Base-by-base conservation (phyloP, 805 yeast genomes). In the Wickerhamiella parazyma region DNA sequence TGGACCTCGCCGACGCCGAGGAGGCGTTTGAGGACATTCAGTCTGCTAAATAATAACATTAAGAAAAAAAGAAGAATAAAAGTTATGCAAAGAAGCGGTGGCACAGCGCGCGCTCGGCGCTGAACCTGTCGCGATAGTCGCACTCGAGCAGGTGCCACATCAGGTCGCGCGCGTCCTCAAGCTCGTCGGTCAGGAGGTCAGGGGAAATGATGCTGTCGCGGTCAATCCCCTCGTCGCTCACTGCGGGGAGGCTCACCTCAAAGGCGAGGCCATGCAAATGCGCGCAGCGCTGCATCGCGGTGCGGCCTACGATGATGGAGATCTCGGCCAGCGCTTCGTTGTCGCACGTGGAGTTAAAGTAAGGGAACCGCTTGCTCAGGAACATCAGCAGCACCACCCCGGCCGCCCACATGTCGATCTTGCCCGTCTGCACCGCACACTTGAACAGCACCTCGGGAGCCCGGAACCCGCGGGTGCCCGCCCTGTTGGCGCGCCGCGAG, bases 401-500 rank as follows among this genome's bases (percentile, higher is more conserved):
- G 0, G 85, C 93, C 1, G 94, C 79, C 96, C 96, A 86, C 7
- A 84, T 73, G 60, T 86, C 96, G 36, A 86, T 75, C 58, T 79
- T 80, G 5, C 82, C 73, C 3, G 80, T 70, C 63, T 86, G 96
- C 46, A 81, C 76, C 1, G 81, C 73, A 61, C 96, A 86, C 58
- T 84, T 85, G 62, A 85, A 71, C 44, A 87, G 64, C 3, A 86
- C 95, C 58, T 86, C 96, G 0, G 95, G 95, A 0, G 96, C 95
- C 52, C 96, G 69, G 56, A 86, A 86, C 0, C 96, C 96, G 53
- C 96, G 70, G 1, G 96, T 86, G 7, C 96, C 96, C 14, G 98
- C 98, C 53, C 98, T 76, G 55, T 91, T 91, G 0, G 97, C 97
- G 45, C 98, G 71, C 54, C 94, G 71, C 1, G 91, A 83, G 0